Conservation (phyloP, 768 basidiomycete genomes). For the Trametes maxima region DNA sequence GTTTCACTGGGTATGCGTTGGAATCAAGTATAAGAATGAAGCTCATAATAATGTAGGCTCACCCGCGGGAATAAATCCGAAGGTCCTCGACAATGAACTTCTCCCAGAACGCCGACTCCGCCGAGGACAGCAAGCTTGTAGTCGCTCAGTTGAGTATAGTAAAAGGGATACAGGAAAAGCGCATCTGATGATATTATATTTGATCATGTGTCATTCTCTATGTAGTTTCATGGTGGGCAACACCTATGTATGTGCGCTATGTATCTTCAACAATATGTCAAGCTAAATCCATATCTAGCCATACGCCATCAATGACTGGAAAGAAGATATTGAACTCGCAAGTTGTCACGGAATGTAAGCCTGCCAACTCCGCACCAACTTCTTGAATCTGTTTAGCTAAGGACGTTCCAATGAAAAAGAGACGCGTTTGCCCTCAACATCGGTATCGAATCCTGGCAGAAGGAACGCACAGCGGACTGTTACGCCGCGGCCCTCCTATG, state of each 20-base stretch:
- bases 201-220: not conserved
- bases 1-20: too few relatives aligned
- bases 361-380: too few relatives aligned
- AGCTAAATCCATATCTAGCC: slow-evolving; percentile 25
- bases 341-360: slow-evolving; percentile 30
- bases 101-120: too few relatives aligned
- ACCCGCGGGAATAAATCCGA: too few relatives aligned
- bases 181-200: not conserved
- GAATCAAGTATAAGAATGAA: too few relatives aligned
- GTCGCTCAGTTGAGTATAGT: not conserved
- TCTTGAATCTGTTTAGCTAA: not conserved
- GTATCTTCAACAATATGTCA: too few relatives aligned
- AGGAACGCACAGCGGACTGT: slow-evolving; percentile 22
- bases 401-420: slow-evolving; percentile 1
- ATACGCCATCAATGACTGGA: slow-evolving; percentile 35
- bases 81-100: too few relatives aligned
- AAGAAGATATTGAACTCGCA: slow-evolving; percentile 35
- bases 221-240: slow-evolving; percentile 41
- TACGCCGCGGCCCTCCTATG: slow-evolving; percentile 58
- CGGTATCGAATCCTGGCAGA: slow-evolving; percentile 32
- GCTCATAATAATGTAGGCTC: too few relatives aligned
- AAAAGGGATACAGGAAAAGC: not conserved
- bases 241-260: slow-evolving; percentile 32
- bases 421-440: slow-evolving; percentile 32
- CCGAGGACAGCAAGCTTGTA: not conserved